phyloP scores from a whole-genome alignment of 2,329 filamentous ascomycete species.

The Aspergillus persii region DNA sequence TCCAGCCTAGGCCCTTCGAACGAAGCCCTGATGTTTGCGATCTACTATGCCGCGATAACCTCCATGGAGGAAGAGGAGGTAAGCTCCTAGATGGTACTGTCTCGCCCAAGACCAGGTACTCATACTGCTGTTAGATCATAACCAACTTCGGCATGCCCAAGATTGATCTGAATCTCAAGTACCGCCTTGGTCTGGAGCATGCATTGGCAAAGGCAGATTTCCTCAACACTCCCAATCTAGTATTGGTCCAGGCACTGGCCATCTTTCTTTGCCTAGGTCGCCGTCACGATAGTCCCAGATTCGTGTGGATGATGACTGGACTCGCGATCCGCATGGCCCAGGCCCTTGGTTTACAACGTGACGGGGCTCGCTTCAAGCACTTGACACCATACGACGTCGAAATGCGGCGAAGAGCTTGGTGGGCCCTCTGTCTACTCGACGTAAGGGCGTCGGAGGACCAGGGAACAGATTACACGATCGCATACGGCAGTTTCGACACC shows the following conservation, averaged over 20 bases:
- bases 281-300: conserved; percentile 36
- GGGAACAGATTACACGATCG: conserved; percentile 60
- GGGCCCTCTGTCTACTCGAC: conserved; percentile 52
- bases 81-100: conserved; percentile 15
- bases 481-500: conserved; percentile 60
- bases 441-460: conserved; percentile 62
- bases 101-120: not conserved
- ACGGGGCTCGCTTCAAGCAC: conserved; percentile 46
- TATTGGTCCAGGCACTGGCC: not conserved
- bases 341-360: conserved; percentile 56
- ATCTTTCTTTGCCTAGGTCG: not conserved
- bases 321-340: conserved; percentile 53
- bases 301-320: conserved; percentile 55
- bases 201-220: not conserved
- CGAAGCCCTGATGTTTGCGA: conserved; percentile 56
- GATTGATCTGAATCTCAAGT: not conserved
- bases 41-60: conserved; percentile 56
- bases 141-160: not conserved
- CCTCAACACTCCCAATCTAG: not conserved
- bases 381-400: conserved; percentile 53
- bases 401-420: conserved; percentile 41
- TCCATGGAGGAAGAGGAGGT: conserved; percentile 60
- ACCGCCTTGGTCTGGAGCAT: not conserved
- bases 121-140: not conserved
- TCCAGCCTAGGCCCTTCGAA: conserved; percentile 41